Evolutionary conservation across 768 basidiomycete species (phyloP), one percentile per base, ranked within the genome.

Genomic region (Pseudohyphozyma bogoriensis): DNA sequence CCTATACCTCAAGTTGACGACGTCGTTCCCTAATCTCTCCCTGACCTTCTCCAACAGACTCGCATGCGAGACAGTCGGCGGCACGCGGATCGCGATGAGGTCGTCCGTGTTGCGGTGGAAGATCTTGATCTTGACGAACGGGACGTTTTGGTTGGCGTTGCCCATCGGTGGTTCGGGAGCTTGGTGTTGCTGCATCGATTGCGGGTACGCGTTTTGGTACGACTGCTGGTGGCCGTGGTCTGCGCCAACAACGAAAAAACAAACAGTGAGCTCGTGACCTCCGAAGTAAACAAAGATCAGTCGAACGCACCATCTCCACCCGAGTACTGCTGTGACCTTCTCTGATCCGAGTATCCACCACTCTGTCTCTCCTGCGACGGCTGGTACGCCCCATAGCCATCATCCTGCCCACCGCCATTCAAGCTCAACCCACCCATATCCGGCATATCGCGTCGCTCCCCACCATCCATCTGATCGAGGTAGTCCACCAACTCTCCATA

Each of bases 51-150:
- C 87, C 79, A 95, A 84, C 62, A 99, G 78, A 70, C 93, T 89
- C 13, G 75, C 77, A 69, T 87, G 85, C 11, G 86, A 83, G 42
- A 97, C 91, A 54, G 80, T 82, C 28, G 95, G 95, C 71, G 93
- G 91, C 32, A 97, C 93, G 18, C 95, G 84, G 58, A 97, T 95
- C 6, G 95, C 95, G 64, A 97, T 90, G 56, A 97, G 77, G 73
- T 99, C 95, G 71, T 97, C 92, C 29, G 89, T 85, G 58, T 85
- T 79, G 40, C 87, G 82, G 75, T 95, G 88, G 73, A 95, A 95
- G 47, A 99, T 89, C 76, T 99, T 99, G 77, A 99, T 95, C 77
- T 97, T 99, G 67, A 97, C 81, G 75, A 91, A 97, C 28, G 92
- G 87, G 12, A 61, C 60, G 66, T 51, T 52, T 29, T 32, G 49